A percentile compares a stretch with the other conserved stretches of the same genome.
Evolutionary conservation across 306 rosid species (phyloP).

Genomic region (Casuarina glauca): DNA sequence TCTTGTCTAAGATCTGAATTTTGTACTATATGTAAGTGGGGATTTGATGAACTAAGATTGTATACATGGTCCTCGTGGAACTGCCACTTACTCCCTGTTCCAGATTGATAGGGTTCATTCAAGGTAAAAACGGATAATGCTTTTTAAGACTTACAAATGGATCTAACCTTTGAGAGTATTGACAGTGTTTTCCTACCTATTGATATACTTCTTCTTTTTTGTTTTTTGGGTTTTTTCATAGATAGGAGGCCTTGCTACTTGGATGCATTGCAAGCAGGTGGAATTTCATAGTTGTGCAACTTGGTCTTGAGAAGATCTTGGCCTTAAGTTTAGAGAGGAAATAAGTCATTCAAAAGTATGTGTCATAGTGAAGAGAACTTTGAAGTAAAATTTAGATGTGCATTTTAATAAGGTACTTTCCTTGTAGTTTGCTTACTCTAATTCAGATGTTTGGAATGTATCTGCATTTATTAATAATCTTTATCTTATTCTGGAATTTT

Average conservation of each 20-base stretch:
- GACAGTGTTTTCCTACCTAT: background rate
- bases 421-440: background rate
- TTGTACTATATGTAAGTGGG: too few species aligned
- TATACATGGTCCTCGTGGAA: background rate
- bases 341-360: slow-evolving; percentile 23
- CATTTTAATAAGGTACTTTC: background rate
- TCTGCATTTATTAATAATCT: background rate
- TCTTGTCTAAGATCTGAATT: too few species aligned
- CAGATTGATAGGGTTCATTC: background rate
- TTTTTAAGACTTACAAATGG: background rate
- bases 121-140: background rate
- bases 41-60: too few species aligned
- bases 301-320: slow-evolving; percentile 21
- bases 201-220: background rate
- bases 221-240: background rate
- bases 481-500: background rate
- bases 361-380: background rate
- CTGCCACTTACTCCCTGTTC: background rate
- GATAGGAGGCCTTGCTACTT: slow-evolving; percentile 44
- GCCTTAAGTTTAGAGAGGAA: background rate
- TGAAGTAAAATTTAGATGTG: background rate
- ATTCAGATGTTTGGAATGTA: background rate
- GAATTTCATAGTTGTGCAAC: slow-evolving; percentile 28
- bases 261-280: slow-evolving; percentile 38
- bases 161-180: background rate